Conservation (phyloP, 345 rosid species). For the Pelargonium nanum region DNA sequence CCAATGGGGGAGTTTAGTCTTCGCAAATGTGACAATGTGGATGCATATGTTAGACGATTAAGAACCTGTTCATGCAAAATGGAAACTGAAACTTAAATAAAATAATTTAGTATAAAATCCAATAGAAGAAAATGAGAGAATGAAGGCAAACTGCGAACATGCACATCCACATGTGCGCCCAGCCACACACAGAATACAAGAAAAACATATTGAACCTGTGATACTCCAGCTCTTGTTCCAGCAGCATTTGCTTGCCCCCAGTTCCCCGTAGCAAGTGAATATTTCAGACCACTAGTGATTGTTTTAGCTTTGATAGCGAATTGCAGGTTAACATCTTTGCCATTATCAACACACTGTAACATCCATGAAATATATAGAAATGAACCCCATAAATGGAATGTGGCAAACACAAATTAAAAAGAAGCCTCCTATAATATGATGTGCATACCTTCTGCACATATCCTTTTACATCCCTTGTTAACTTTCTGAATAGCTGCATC, state of each 20-base stretch:
- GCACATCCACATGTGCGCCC: no score
- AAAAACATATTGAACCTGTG: conserved; percentile 52
- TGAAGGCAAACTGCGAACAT: no score
- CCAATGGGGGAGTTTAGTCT: conserved; percentile 97
- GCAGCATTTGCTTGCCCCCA: conserved; percentile 99
- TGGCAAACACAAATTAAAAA: neutral
- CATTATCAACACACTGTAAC: conserved; percentile 82
- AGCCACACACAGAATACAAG: neutral
- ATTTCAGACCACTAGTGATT: conserved; percentile 92
- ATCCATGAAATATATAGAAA: conserved; percentile 12
- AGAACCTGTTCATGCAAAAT: conserved; percentile 63
- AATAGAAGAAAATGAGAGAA: neutral
- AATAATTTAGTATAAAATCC: neutral
- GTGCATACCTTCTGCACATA: conserved; percentile 89
- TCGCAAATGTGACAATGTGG: conserved; percentile 89
- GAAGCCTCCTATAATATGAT: conserved; percentile 12
- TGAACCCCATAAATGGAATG: conserved; percentile 6
- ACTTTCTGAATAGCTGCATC: conserved; percentile 85
- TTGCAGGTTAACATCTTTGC: conserved; percentile 94
- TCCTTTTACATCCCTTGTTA: conserved; percentile 85
- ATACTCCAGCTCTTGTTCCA: conserved; percentile 99
- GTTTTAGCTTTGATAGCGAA: conserved; percentile 97
- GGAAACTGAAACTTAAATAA: neutral
- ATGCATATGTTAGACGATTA: conserved; percentile 90
- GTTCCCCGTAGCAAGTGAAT: conserved; percentile 96